These are phyloP conservation scores for Leccinum solheimii DNA, from an alignment of 1,284 basidiomycete species.

Conservation along the genomic window DNA sequence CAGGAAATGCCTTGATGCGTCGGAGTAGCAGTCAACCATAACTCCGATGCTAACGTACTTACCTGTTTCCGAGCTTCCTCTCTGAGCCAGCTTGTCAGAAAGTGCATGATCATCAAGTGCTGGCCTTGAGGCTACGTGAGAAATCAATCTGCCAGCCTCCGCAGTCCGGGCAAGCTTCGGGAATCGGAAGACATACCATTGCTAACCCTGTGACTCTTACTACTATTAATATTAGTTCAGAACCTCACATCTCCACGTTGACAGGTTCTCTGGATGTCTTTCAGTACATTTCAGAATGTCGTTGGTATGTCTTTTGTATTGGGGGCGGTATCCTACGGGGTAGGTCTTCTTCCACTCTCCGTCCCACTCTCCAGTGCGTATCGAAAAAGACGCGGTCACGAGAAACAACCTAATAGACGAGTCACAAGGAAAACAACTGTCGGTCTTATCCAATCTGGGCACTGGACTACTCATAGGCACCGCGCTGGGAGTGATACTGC, in stretches of 20 bases:
- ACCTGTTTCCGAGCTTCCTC: not conserved
- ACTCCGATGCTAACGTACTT: not conserved
- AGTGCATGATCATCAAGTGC: not conserved
- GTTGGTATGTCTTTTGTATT: constrained; percentile 68
- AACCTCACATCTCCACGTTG: not conserved
- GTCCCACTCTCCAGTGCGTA: constrained; percentile 74
- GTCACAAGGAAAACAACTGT: constrained; percentile 52
- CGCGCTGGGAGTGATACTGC: constrained; percentile 87
- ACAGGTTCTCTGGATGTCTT: constrained; percentile 21
- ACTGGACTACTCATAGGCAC: constrained; percentile 88
- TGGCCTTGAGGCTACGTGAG: not conserved
- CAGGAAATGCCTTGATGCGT: constrained; percentile 6
- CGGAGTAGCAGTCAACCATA: not conserved
- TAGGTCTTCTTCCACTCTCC: constrained; percentile 75
- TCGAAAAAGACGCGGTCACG: not conserved
- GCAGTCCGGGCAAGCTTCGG: not conserved
- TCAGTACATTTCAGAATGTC: constrained; percentile 38
- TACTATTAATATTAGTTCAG: not conserved
- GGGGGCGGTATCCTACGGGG: constrained; percentile 68
- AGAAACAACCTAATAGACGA: constrained; percentile 12
- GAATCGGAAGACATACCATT: not conserved
- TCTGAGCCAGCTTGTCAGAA: not conserved
- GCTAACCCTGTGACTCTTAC: too few relatives aligned
- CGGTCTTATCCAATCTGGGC: constrained; percentile 67
- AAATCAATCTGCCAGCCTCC: not conserved